Conservation (phyloP, 495 filamentous ascomycete species). For the Xylaria curta region DNA sequence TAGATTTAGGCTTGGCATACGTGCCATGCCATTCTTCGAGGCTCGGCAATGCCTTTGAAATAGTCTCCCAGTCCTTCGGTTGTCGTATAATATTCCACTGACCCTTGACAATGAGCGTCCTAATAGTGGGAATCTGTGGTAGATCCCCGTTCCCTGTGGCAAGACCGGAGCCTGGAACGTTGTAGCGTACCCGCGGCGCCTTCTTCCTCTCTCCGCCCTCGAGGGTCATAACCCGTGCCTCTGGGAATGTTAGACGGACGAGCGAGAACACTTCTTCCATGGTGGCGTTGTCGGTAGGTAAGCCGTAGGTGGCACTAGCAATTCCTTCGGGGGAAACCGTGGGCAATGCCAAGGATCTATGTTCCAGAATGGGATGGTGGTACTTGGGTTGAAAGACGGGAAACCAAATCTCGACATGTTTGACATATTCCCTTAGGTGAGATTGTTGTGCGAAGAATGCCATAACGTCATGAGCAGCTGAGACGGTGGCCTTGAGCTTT, state of each 20-base stretch:
- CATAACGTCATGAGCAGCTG: constrained; percentile 59
- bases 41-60: constrained; percentile 66
- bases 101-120: constrained; percentile 72
- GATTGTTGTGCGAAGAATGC: constrained; percentile 63
- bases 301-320: constrained; percentile 57
- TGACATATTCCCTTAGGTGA: constrained; percentile 66
- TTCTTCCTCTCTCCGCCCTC: constrained; percentile 78
- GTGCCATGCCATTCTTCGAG: constrained; percentile 73
- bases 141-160: constrained; percentile 42
- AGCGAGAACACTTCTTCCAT: constrained; percentile 71
- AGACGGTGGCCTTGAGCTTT: constrained; percentile 73
- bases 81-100: constrained; percentile 77
- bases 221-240: constrained; percentile 69
- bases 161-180: constrained; percentile 37
- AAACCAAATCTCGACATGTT: constrained; percentile 76
- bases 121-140: constrained; percentile 52
- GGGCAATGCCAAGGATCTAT: constrained; percentile 50
- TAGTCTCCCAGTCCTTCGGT: constrained; percentile 65
- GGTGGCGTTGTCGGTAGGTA: constrained; percentile 67
- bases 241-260: constrained; percentile 61
- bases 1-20: constrained; percentile 71
- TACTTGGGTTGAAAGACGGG: constrained; percentile 69
- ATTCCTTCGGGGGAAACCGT: constrained; percentile 55
- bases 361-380: constrained; percentile 41
- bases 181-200: constrained; percentile 68